Evolutionary conservation across 345 rosid genomes (phyloP), one percentile per base, ranked within the genome.

Genomic region (Citrus glauca): DNA sequence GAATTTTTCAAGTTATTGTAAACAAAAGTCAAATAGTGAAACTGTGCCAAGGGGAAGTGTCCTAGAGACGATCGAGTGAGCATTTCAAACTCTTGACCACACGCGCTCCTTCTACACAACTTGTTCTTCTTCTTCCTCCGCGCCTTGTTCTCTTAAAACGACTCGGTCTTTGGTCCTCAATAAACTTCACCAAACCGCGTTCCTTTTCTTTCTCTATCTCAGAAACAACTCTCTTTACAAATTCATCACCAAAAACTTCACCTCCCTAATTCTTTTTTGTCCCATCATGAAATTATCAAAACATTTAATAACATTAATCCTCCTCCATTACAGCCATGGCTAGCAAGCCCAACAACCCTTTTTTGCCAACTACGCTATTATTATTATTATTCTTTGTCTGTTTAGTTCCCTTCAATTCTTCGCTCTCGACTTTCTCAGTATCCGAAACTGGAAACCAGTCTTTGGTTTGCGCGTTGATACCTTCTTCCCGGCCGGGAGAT

Each of bases 371-470:
- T 69, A 5, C 2, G 19, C n/a, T 48, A 16, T 19, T 2, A 5
- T 7, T 2, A 5, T 7, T 80, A 55, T 33, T 72, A 38, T 70
- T 76, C 20, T 37, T 73, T 78, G 56, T 66, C 48, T 74, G 62
- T 80, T 63, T 68, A 19, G 3, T 73, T 66, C 76, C 75, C 2
- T 69, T 72, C 45, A 4, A 76, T 77, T 56, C 5, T 77, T 79
- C 91, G 2, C 87, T 92, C 74, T 81, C 97, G 7, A 88, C 94
- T 0, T 74, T 94, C 33, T 79, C 98, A 0, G 83, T 94, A 20
- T 91, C 94, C 11, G 82, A 81, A 63, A 82, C 79, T 62, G 82
- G 85, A 10, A 30, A 81, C 70, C 85, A 57, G 37, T 85, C 88
- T 4, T 66, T 88, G 6, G 61, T 94, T 1, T 94, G 98, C 70